These are phyloP conservation scores for Fusarium albosuccineum DNA, from an alignment of 2,329 filamentous ascomycete genomes.

Conservation along the genomic window DNA sequence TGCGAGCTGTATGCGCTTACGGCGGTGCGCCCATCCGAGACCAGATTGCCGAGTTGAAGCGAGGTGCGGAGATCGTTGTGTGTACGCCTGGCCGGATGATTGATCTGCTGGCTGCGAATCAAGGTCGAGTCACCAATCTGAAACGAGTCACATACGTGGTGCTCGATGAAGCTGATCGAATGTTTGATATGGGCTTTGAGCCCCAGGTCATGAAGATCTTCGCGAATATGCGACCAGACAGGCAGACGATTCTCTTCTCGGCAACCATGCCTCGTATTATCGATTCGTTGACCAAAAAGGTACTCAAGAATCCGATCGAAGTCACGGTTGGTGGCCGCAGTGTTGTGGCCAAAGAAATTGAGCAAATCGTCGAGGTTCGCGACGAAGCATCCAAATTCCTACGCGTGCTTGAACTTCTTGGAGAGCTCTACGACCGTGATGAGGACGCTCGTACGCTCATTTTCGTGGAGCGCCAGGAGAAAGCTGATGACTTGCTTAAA, in stretches of 20 bases:
- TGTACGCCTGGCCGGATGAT: constrained; percentile 97
- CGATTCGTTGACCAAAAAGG: constrained; percentile 90
- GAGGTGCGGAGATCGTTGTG: constrained; percentile 93
- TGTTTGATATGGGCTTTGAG: constrained; percentile 99
- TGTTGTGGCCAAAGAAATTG: constrained; percentile 92
- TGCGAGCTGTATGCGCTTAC: constrained; percentile 92
- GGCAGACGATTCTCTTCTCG: constrained; percentile 95
- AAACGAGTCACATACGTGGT: constrained; percentile 93
- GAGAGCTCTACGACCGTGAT: constrained; percentile 86
- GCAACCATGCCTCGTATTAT: constrained; percentile 96
- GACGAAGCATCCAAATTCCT: constrained; percentile 87
- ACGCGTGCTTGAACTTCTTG: constrained; percentile 86
- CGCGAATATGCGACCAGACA: constrained; percentile 89
- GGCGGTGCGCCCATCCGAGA: constrained; percentile 97
- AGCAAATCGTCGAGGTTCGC: constrained; percentile 90
- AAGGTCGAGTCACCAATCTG: constrained; percentile 93
- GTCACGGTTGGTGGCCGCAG: constrained; percentile 91
- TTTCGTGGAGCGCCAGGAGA: constrained; percentile 93
- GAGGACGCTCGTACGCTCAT: constrained; percentile 92
- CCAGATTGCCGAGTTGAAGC: constrained; percentile 96
- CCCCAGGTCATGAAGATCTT: constrained; percentile 98
- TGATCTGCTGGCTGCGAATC: constrained; percentile 92
- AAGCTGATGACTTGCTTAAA: constrained; percentile 82
- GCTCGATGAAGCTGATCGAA: constrained; percentile 95
- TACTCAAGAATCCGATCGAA: constrained; percentile 85